Evolutionary conservation across 2,329 filamentous ascomycete genomes (phyloP).

Genomic region (Diaporthe destruens): DNA sequence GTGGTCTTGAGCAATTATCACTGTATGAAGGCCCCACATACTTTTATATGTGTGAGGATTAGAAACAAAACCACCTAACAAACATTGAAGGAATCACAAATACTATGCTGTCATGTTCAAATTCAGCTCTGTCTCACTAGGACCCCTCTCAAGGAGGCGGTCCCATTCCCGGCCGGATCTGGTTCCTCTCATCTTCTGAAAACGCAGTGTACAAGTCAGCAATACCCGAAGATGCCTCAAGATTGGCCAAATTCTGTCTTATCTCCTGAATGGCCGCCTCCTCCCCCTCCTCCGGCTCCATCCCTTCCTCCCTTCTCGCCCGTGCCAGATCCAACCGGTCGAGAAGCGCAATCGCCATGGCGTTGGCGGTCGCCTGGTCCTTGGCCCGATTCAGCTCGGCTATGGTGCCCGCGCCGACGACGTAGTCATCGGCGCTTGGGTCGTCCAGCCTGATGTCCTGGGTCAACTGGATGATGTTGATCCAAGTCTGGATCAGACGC

Average conservation of each 20-base stretch:
- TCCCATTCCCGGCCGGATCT: neutral
- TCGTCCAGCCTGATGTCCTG: conserved; percentile 1
- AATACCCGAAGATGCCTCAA: neutral
- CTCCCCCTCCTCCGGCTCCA: neutral
- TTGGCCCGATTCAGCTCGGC: neutral
- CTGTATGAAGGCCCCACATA: too few species aligned
- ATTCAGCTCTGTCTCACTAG: neutral
- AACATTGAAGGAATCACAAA: too few species aligned
- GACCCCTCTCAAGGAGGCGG: neutral
- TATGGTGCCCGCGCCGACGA: neutral
- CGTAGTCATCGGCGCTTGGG: neutral
- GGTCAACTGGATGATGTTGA: neutral
- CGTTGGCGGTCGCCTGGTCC: neutral
- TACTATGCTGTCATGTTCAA: too few species aligned
- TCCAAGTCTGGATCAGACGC: neutral
- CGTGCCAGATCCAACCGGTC: neutral
- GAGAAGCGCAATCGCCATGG: neutral
- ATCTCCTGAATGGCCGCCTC: neutral
- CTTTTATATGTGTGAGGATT: too few species aligned
- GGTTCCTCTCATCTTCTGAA: neutral
- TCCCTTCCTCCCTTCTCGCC: neutral
- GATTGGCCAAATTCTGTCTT: neutral
- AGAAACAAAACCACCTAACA: too few species aligned
- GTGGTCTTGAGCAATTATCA: too few species aligned
- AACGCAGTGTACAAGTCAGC: neutral